Evolutionary conservation across 225 moss, liverwort and hornwort species (phyloP).

Genomic region (Thuidium tamariscinum): DNA sequence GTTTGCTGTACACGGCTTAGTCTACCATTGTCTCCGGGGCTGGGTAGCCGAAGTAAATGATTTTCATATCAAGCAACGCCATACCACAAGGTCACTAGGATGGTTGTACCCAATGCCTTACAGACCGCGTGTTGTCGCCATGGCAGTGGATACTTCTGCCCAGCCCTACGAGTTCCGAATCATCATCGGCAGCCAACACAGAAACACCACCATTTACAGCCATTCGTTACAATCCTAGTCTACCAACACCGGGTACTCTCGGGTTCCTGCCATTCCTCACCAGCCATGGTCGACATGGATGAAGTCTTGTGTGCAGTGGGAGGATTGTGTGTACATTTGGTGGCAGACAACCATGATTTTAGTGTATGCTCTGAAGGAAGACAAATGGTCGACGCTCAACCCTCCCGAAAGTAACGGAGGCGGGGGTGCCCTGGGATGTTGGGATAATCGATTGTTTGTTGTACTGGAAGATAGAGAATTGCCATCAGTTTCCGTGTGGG

Average conservation of each 20-base stretch:
- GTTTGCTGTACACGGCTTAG: background rate
- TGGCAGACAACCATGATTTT: background rate
- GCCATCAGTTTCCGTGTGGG: background rate
- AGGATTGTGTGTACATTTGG: background rate
- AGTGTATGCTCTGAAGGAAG: background rate
- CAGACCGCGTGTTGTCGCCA: background rate
- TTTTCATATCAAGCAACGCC: background rate
- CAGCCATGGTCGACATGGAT: background rate
- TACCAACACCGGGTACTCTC: fast-evolving
- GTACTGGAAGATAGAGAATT: background rate
- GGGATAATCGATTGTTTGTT: background rate
- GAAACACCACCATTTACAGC: fast-evolving
- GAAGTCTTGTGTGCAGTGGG: background rate
- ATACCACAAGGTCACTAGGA: too few species aligned
- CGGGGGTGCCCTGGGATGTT: background rate
- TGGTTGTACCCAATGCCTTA: too few species aligned
- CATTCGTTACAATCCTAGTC: fast-evolving
- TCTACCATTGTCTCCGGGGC: fast-evolving
- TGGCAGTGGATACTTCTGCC: background rate
- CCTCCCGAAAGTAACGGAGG: background rate
- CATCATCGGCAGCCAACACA: background rate
- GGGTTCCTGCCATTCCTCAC: background rate
- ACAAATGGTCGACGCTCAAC: background rate
- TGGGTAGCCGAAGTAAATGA: fast-evolving
- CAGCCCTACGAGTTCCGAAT: background rate